Evolutionary conservation across 352 stramenopile genomes (phyloP), one percentile per base, ranked within the genome.

Genomic region (Phytophthora hibernalis): DNA sequence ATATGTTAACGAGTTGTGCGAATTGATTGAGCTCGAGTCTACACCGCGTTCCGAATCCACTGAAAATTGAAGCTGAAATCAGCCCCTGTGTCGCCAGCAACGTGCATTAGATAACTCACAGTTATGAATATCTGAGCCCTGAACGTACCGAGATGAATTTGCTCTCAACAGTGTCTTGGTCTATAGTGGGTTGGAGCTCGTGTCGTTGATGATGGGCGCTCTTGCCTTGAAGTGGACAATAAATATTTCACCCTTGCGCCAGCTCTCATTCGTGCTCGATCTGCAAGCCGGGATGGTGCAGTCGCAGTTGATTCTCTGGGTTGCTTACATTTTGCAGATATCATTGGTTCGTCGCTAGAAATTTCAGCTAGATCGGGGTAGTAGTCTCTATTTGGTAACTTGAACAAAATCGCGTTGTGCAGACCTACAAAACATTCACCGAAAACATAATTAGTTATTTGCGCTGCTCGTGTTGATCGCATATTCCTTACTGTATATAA

Each of bases 191-290:
- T 18, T 59, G 24, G 52, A 59, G 38, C 38, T 59, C 1, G 22
- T 22, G 16, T 59, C 52, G 21, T 11, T 59, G 15, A n/a, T 59
- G 3, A 7, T 49, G 10, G 5, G 18, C 12, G 3, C 33, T 12
- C 16, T 59, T 22, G 11, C 40, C 15, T 37, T 50, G 7, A 38
- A 28, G 21, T 7, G 52, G 20, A 37, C 15, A 35, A 1, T 52
- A 8, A 22, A 22, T 35, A 35, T 59, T 12, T 38, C 35, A 18
- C 21, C 52, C 15, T 24, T 59, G 35, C 20, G 16, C 3, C 52
- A 59, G 33, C 52, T 59, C 21, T 37, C 37, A 8, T 59, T 59
- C 22, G 52, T 59, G 4, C 18, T 59, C 3, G 22, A 59, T 12
- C 21, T 16, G 7, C 37, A 59, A 49, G 26, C 21, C 4, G 26